phyloP scores from a whole-genome alignment of 345 rosid species.

The Euphorbia pulcherrima region DNA sequence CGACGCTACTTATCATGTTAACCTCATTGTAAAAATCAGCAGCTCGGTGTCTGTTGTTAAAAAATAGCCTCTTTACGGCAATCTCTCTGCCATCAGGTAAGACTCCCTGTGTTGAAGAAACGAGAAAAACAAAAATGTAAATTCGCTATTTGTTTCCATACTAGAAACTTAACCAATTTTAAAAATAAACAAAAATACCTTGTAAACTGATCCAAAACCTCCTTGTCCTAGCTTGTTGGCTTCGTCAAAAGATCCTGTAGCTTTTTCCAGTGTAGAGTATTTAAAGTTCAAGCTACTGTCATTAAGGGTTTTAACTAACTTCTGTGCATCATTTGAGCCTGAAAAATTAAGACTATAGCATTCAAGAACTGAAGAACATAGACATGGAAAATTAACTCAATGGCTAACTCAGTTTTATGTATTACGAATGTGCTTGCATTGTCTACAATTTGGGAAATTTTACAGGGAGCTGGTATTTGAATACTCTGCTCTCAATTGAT shows the following conservation, averaged over 20 bases:
- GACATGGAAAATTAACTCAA: not conserved
- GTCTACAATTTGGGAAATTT: not conserved
- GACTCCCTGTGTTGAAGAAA: conserved; percentile 49
- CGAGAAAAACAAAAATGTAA: not conserved
- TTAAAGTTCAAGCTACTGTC: conserved; percentile 90
- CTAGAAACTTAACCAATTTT: not conserved
- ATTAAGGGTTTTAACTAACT: conserved; percentile 57
- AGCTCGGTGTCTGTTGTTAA: conserved; percentile 84
- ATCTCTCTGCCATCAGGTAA: conserved; percentile 85
- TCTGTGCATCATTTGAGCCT: conserved; percentile 70
- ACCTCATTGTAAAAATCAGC: conserved; percentile 92
- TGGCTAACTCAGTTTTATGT: not conserved
- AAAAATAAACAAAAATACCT: conserved; percentile 36
- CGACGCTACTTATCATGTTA: conserved; percentile 77
- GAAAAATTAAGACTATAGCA: conserved; percentile 9
- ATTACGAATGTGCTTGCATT: not conserved
- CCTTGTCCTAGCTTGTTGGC: conserved; percentile 94
- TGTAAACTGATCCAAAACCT: conserved; percentile 90
- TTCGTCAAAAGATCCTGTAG: conserved; percentile 63
- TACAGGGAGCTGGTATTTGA: too few relatives aligned
- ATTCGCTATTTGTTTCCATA: not conserved
- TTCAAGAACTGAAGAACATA: not conserved
- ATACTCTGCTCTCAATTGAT: too few relatives aligned
- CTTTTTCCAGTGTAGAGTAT: conserved; percentile 80
- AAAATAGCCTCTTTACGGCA: conserved; percentile 87